A percentile compares a stretch with the other conserved stretches of the same genome.
Evolutionary conservation across 2,329 filamentous ascomycete species (phyloP).

Genomic region (Nannizziopsis arthrosporioides): DNA sequence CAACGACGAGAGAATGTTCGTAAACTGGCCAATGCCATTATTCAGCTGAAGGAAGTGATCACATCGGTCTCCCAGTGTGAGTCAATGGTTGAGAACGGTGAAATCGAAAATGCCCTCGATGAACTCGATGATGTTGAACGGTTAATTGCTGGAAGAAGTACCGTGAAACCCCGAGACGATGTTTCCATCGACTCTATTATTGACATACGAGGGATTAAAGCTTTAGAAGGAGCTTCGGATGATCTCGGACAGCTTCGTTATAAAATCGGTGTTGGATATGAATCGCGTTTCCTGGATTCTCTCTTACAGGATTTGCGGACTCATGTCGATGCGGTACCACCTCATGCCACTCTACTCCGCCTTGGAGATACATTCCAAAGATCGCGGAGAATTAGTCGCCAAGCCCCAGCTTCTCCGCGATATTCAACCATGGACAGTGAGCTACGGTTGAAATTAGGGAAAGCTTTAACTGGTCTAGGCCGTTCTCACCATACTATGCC

Average conservation of each 20-base stretch:
- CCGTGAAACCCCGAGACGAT: constrained; percentile 22
- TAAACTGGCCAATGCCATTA: constrained; percentile 68
- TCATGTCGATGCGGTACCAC: constrained; percentile 65
- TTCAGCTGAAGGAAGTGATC: constrained; percentile 70
- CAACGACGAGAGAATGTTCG: constrained; percentile 72
- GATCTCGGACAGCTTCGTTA: constrained; percentile 66
- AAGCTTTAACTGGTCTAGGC: constrained; percentile 66
- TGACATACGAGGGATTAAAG: constrained; percentile 67
- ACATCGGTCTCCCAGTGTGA: constrained; percentile 66
- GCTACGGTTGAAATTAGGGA: constrained; percentile 58
- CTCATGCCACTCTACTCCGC: constrained; percentile 62
- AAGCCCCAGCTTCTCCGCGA: constrained; percentile 58
- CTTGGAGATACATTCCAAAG: constrained; percentile 72
- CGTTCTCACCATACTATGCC: constrained; percentile 66
- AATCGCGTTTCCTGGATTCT: constrained; percentile 64
- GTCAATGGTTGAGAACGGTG: constrained; percentile 66
- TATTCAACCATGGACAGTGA: constrained; percentile 64
- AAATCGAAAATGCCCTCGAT: constrained; percentile 68
- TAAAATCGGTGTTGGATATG: constrained; percentile 77
- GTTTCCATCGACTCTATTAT: constrained; percentile 33
- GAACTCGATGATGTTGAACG: constrained; percentile 66
- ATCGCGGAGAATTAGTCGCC: constrained; percentile 53
- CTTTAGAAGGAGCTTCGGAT: constrained; percentile 65
- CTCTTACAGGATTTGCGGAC: constrained; percentile 66
- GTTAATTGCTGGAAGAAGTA: constrained; percentile 62